Evolutionary conservation across 1,139 yeast genomes (phyloP).

Genomic region (Scheffersomyces cryptocercus): DNA sequence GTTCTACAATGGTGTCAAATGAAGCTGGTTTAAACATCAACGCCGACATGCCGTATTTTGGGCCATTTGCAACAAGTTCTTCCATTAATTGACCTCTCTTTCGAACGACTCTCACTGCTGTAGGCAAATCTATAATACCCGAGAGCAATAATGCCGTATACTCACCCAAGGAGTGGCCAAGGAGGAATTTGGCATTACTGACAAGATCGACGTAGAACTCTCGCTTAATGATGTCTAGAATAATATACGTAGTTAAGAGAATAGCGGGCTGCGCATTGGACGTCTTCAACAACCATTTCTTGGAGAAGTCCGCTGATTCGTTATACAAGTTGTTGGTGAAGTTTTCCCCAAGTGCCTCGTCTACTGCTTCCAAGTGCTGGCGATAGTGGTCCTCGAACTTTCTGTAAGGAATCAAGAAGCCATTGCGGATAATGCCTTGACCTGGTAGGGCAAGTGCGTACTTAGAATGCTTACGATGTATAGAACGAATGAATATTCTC

Average conservation of each 20-base stretch:
- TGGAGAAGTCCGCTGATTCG: slow-evolving; percentile 21
- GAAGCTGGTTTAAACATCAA: slow-evolving; percentile 24
- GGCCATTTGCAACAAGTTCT: slow-evolving; percentile 13
- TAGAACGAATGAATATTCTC: too few species aligned
- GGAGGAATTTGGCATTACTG: slow-evolving; percentile 22
- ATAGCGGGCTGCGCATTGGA: slow-evolving; percentile 66
- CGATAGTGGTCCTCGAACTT: slow-evolving; percentile 15
- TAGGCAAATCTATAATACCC: slow-evolving; percentile 37
- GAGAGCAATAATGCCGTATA: slow-evolving; percentile 50
- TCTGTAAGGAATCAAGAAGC: slow-evolving; percentile 27
- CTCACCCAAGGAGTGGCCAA: slow-evolving; percentile 67
- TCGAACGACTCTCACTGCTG: slow-evolving; percentile 51
- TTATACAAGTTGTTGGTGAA: slow-evolving; percentile 32
- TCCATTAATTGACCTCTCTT: slow-evolving; percentile 57
- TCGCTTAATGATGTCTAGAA: slow-evolving; percentile 29
- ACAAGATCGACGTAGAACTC: slow-evolving; percentile 22
- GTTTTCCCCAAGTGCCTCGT: slow-evolving; percentile 58
- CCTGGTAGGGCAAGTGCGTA: slow-evolving; percentile 45
- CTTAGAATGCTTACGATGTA: not conserved
- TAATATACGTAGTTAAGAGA: slow-evolving; percentile 46
- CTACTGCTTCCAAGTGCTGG: slow-evolving; percentile 46
- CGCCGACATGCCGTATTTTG: slow-evolving; percentile 40
- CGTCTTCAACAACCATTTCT: slow-evolving; percentile 34
- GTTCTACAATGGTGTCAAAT: slow-evolving; percentile 19
- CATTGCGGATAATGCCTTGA: slow-evolving; percentile 36